Conservation (phyloP, 306 rosid genomes). For the Adenanthera pavonina region DNA sequence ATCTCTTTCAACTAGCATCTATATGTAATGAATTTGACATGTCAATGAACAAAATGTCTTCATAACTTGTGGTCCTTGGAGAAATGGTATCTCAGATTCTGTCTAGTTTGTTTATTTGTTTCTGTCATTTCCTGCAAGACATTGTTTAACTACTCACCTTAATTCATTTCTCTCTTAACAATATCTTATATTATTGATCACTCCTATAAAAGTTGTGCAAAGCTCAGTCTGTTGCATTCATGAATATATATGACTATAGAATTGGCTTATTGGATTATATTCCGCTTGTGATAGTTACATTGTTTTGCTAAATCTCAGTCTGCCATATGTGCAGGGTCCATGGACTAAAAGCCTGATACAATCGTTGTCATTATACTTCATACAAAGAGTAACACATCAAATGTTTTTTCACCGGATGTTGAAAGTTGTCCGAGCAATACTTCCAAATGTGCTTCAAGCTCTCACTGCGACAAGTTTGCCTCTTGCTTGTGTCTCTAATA, state of each 20-base stretch:
- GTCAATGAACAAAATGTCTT: neutral
- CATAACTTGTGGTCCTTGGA: slow-evolving; percentile 19
- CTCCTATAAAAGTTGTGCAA: slow-evolving; percentile 13
- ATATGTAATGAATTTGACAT: slow-evolving; percentile 1
- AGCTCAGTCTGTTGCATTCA: slow-evolving; percentile 26
- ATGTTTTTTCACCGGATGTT: slow-evolving; percentile 45
- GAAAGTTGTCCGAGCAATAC: slow-evolving; percentile 47
- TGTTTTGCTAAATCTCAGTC: slow-evolving; percentile 31
- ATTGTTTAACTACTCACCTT: neutral
- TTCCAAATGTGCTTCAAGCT: slow-evolving; percentile 55
- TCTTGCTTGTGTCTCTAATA: slow-evolving; percentile 79
- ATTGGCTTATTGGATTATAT: slow-evolving; percentile 24
- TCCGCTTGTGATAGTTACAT: slow-evolving; percentile 4
- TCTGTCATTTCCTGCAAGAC: neutral
- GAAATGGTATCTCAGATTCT: slow-evolving; percentile 26
- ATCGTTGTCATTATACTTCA: slow-evolving; percentile 54
- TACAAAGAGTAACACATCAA: slow-evolving; percentile 51
- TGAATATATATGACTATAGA: slow-evolving; percentile 23
- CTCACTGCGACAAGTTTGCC: slow-evolving; percentile 61
- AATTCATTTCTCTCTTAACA: slow-evolving; percentile 1
- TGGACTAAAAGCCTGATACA: slow-evolving; percentile 50
- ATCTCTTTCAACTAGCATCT: neutral
- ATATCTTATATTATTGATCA: neutral
- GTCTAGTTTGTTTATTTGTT: neutral
- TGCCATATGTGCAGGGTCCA: slow-evolving; percentile 57